Percentiles rank a stretch among this genome's conserved stretches.
Conservation (phyloP, 495 filamentous ascomycete species). For the Tetracladium setigerum region DNA sequence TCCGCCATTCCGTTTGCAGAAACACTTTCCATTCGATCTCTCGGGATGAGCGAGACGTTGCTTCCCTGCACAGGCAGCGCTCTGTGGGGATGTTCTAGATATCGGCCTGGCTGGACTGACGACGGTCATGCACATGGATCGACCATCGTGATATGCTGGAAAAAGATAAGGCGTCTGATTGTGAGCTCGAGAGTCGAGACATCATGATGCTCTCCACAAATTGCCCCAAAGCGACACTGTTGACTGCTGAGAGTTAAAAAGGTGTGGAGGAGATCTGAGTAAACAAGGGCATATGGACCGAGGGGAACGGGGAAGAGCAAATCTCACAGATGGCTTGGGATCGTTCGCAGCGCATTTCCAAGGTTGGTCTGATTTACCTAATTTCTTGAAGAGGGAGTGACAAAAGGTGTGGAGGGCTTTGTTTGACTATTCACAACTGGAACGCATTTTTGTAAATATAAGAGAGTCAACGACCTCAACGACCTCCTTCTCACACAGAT, state of each 20-base stretch:
- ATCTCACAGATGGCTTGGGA: conserved; percentile 10
- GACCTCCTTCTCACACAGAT: too few species aligned
- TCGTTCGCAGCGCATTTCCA: conserved; percentile 19
- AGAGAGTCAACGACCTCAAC: too few species aligned
- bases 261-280: conserved; percentile 16
- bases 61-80: background rate
- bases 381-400: too few species aligned
- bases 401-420: too few species aligned
- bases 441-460: too few species aligned
- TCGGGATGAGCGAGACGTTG: conserved; percentile 4
- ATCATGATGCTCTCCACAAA: conserved; percentile 19
- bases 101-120: conserved; percentile 1
- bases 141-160: background rate
- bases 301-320: conserved; percentile 17
- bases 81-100: conserved; percentile 6
- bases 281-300: conserved; percentile 14
- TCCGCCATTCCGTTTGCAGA: conserved; percentile 17
- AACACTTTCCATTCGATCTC: conserved; percentile 21
- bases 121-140: conserved; percentile 8
- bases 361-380: conserved; percentile 15
- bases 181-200: background rate
- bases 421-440: too few species aligned
- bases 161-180: conserved; percentile 15
- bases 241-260: conserved; percentile 2
- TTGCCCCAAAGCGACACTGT: background rate